Percentiles rank a stretch among this genome's conserved stretches.
Evolutionary conservation across 345 rosid genomes (phyloP).

Genomic region (Salix purpurea): DNA sequence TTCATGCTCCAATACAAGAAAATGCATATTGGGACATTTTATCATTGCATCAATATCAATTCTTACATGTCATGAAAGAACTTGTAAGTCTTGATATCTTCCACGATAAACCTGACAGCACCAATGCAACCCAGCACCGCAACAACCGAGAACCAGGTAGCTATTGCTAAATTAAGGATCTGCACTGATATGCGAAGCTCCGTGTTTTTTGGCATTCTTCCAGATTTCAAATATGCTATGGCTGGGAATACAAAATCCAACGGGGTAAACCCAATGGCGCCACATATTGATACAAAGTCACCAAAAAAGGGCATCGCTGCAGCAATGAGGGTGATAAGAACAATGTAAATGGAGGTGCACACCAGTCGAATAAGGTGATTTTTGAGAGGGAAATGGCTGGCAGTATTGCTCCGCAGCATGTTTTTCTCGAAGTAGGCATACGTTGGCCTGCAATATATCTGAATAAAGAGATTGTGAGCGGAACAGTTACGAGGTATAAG

Average conservation of each 20-base stretch:
- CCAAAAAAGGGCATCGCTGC: constrained; percentile 51
- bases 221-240: constrained; percentile 41
- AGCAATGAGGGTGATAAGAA: constrained; percentile 29
- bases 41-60: neutral
- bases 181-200: constrained; percentile 16
- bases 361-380: constrained; percentile 26
- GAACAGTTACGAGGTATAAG: neutral
- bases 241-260: constrained; percentile 59
- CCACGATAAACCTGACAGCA: constrained; percentile 40
- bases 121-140: constrained; percentile 50
- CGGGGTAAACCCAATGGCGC: constrained; percentile 54
- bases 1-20: neutral
- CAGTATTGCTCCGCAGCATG: neutral
- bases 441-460: constrained; percentile 62
- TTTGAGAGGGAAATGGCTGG: neutral
- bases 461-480: neutral
- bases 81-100: constrained; percentile 38
- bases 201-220: constrained; percentile 31
- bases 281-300: constrained; percentile 52
- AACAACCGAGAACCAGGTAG: constrained; percentile 45
- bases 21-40: neutral
- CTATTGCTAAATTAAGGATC: constrained; percentile 33
- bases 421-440: constrained; percentile 43
- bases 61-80: constrained; percentile 46
- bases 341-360: constrained; percentile 39